Percentiles rank a stretch among this genome's conserved stretches.
phyloP scores from a whole-genome alignment of 2,329 filamentous ascomycete genomes.

The Aspergillus sp. region DNA sequence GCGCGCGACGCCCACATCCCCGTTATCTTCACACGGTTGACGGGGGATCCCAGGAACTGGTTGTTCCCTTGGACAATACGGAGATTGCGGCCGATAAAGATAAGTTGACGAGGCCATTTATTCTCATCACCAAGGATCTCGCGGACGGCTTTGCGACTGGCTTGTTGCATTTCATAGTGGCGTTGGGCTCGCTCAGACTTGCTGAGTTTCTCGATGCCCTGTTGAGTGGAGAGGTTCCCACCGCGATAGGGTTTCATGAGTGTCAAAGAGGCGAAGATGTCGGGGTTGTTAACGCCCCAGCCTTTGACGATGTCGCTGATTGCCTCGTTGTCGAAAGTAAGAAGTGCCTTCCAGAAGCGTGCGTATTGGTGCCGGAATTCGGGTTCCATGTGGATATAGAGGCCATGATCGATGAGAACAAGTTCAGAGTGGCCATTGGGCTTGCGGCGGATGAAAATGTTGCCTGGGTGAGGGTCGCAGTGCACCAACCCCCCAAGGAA shows the following conservation, averaged over 20 bases:
- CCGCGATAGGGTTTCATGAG: constrained; percentile 89
- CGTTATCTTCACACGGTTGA: constrained; percentile 91
- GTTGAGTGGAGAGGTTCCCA: constrained; percentile 67
- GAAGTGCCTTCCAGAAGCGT: constrained; percentile 87
- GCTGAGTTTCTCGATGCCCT: constrained; percentile 52
- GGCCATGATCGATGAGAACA: constrained; percentile 93
- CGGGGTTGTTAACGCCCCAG: constrained; percentile 87
- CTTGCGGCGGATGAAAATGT: constrained; percentile 89
- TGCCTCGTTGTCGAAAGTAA: constrained; percentile 88
- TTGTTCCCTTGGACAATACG: constrained; percentile 93
- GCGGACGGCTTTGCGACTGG: constrained; percentile 70
- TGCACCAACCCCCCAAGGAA: constrained; percentile 96
- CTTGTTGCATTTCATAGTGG: constrained; percentile 78
- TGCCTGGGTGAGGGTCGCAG: constrained; percentile 95
- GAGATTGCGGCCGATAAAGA: constrained; percentile 90
- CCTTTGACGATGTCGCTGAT: constrained; percentile 68
- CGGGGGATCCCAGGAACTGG: constrained; percentile 82
- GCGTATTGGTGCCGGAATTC: constrained; percentile 84
- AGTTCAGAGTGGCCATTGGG: constrained; percentile 82
- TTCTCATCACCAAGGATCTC: constrained; percentile 80
- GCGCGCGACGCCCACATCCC: constrained; percentile 85
- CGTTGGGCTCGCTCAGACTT: constrained; percentile 57
- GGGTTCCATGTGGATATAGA: constrained; percentile 88
- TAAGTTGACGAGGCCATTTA: constrained; percentile 85
- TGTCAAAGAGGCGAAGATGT: constrained; percentile 88